These are phyloP conservation scores for Claviceps monticola DNA, from an alignment of 2,329 filamentous ascomycete species.

Conservation along the genomic window DNA sequence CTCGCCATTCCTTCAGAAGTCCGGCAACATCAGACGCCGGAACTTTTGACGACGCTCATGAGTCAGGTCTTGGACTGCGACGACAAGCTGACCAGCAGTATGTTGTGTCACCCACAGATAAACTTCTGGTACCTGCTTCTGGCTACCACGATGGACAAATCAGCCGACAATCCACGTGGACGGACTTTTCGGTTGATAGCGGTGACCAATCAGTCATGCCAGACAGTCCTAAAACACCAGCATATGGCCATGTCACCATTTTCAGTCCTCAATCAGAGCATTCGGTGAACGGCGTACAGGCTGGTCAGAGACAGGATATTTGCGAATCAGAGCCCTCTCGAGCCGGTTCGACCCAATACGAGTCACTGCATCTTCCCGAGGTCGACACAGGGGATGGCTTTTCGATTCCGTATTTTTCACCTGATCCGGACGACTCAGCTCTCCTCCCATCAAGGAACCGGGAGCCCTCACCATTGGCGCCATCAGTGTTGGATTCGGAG, in stretches of 20 bases:
- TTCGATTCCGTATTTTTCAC: constrained; percentile 31
- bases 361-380: constrained; percentile 31
- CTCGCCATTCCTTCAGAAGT: constrained; percentile 19
- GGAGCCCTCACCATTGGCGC: constrained; percentile 36
- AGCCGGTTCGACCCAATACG: constrained; percentile 14
- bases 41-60: constrained; percentile 15
- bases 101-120: constrained; percentile 26
- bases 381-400: constrained; percentile 38
- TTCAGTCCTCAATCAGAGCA: constrained; percentile 12
- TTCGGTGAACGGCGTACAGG: background rate
- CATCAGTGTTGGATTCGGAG: constrained; percentile 20
- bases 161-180: constrained; percentile 47
- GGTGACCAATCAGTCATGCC: constrained; percentile 24
- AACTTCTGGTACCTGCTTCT: constrained; percentile 32
- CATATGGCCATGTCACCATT: constrained; percentile 20
- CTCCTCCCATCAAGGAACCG: constrained; percentile 32
- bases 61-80: constrained; percentile 14
- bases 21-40: constrained; percentile 24
- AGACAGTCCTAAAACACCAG: constrained; percentile 13
- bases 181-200: constrained; percentile 44
- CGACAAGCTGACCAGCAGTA: constrained; percentile 6
- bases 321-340: constrained; percentile 14
- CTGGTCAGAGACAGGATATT: constrained; percentile 5
- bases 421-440: constrained; percentile 16
- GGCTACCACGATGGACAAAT: constrained; percentile 29